Evolutionary conservation across 2,329 filamentous ascomycete genomes (phyloP), one percentile per base, ranked within the genome.

Genomic region (Domatiomyces globalis): DNA sequence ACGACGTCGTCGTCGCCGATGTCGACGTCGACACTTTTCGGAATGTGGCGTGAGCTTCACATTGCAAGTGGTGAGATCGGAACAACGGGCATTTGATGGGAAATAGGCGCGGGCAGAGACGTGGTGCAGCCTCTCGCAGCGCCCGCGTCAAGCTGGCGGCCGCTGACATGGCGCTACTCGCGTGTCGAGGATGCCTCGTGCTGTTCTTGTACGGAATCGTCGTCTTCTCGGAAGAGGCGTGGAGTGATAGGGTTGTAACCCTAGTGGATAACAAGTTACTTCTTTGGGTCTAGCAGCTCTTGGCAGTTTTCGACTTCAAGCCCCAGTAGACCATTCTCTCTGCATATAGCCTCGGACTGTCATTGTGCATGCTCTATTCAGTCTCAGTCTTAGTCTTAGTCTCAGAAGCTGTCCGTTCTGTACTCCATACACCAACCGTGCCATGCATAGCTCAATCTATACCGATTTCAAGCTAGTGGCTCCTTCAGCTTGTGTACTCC

Each of bases 91-190:
- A 5, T 39, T 15, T 50, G 45, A 55, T 59, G 33, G 54, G 50
- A 48, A 59, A 60, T 47, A 58, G 59, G n/a, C 58, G 55, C 46
- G 48, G 51, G 18, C 56, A 59, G 45, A 60, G 48, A 22, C 50
- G 48, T 7, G 58, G 58, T 18, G 58, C 56, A 22, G 55, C 56
- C 50, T 60, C 56, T 15, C 49, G 56, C 6, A 60, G 57, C 15
- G 51, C 54, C 45, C 53, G 54, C 15, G 49, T 48, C 48, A 60
- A 60, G 17, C 46, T 45, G 19, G 52, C 54, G 10, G 39, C 45
- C 15, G 56, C 44, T 29, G 56, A 51, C 57, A 59, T 57, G 8
- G 36, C 47, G 22, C 22, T 25, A 6, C 22, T 25, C 3, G 22
- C 22, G 22, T 25, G 22, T 25, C 22, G 22, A 25, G 22, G 22